Evolutionary conservation across 805 yeast species (phyloP).

Genomic region (Phaffomyces thermotolerans): DNA sequence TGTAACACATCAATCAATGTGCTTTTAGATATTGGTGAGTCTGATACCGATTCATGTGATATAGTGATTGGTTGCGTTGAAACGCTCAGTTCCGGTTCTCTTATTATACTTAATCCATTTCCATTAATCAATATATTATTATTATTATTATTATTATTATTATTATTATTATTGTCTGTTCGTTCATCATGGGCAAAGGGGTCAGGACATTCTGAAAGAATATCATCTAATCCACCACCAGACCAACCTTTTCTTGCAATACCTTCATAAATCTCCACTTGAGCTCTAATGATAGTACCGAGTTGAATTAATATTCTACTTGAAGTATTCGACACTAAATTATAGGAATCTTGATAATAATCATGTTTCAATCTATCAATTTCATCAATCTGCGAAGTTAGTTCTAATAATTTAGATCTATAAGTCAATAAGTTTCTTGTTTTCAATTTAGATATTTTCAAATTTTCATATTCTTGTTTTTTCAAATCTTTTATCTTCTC

Average conservation of each 20-base stretch:
- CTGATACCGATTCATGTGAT: constrained; percentile 8
- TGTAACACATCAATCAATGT: not conserved
- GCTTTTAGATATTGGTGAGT: constrained; percentile 14
- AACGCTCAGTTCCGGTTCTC: constrained; percentile 3
- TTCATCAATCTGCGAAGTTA: constrained; percentile 72
- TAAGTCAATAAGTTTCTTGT: constrained; percentile 63
- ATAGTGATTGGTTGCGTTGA: constrained; percentile 10
- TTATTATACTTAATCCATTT: constrained; percentile 3
- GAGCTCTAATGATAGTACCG: constrained; percentile 66
- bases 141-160: constrained; percentile 1
- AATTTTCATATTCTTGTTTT: constrained; percentile 53
- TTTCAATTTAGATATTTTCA: constrained; percentile 49
- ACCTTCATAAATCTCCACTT: constrained; percentile 72
- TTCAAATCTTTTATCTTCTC: constrained; percentile 46
- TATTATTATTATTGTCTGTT: not conserved
- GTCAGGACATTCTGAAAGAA: constrained; percentile 58
- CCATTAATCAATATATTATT: not conserved
- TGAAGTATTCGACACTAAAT: constrained; percentile 57
- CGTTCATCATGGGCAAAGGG: constrained; percentile 37
- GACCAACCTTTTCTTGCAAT: constrained; percentile 81
- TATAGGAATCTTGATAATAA: constrained; percentile 58
- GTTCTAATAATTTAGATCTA: constrained; percentile 54
- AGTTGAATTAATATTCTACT: constrained; percentile 44
- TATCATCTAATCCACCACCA: constrained; percentile 77
- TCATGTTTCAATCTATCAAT: constrained; percentile 70